Evolutionary conservation across 768 basidiomycete genomes (phyloP).

Genomic region (Amanita rimosa): DNA sequence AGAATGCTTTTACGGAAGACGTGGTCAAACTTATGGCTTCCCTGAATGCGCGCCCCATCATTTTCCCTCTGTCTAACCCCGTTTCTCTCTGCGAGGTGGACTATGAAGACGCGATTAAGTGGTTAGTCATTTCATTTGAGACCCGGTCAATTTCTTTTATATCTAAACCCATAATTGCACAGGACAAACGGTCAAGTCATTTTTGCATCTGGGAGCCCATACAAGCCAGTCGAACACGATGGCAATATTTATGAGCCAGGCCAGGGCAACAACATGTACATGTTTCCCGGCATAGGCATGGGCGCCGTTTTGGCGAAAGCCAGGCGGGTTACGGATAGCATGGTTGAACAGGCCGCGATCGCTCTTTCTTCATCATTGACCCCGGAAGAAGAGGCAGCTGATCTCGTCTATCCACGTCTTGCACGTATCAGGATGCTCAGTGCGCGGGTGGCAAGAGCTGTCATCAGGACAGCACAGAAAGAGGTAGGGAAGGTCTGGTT

Average conservation of each 20-base stretch:
- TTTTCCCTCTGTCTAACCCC: conserved; percentile 77
- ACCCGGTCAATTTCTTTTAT: background rate
- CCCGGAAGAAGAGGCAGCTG: conserved; percentile 38
- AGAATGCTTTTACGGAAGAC: conserved; percentile 54
- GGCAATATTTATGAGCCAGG: conserved; percentile 47
- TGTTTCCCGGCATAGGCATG: conserved; percentile 52
- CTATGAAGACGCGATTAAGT: conserved; percentile 46
- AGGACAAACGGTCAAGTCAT: conserved; percentile 58
- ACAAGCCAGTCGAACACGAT: conserved; percentile 36
- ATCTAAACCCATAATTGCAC: background rate
- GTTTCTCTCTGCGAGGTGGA: conserved; percentile 49
- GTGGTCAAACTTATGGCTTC: conserved; percentile 54
- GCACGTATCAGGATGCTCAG: conserved; percentile 57
- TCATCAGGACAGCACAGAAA: conserved; percentile 52
- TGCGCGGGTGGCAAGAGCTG: conserved; percentile 46
- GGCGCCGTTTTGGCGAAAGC: conserved; percentile 51
- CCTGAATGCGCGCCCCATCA: conserved; percentile 60
- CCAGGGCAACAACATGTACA: conserved; percentile 78
- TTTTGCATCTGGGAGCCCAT: conserved; percentile 69
- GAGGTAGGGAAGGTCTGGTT: conserved; percentile 28
- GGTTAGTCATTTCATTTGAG: conserved; percentile 21
- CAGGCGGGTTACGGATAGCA: conserved; percentile 47
- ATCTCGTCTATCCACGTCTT: conserved; percentile 60
- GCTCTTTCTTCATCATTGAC: conserved; percentile 49
- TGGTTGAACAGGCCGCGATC: conserved; percentile 59